Evolutionary conservation across 768 basidiomycete species (phyloP), one percentile per base, ranked within the genome.

Genomic region (Pleurotus tuber-regium): DNA sequence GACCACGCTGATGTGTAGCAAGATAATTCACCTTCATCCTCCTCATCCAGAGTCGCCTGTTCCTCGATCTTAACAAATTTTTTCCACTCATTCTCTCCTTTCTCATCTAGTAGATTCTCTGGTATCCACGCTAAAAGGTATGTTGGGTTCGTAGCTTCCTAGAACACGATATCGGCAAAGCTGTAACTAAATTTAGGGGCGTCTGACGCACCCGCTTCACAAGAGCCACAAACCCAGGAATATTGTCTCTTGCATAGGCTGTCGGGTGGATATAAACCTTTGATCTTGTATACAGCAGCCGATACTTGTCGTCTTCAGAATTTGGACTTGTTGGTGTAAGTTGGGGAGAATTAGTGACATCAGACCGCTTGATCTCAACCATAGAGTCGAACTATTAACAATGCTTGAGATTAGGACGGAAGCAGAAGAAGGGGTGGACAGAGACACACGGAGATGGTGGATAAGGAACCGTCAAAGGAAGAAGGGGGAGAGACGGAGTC

Each of bases 181-280:
- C 6, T 41, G 41, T 33, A 24, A 25, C 23, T 26, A 29, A n/a
- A n/a, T 25, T 29, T 24, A 30, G 33, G 7, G 46, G 51, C 47
- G 56, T 46, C 50, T 21, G 18, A 73, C 86, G 49, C 58, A 92
- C 92, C 61, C 87, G 80, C 73, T 93, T 92, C 16, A 98, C 94
- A 52, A 99, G 76, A 12, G 89, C 86, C 5, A 94, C 84, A 65
- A 96, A 98, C 1, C 97, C 97, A 2, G 92, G 84, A 29, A 98
- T 90, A 66, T 98, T 96, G 68, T 98, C 97, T 61, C 88, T 79
- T 2, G 88, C 77, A 65, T 93, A 95, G 2, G 88, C 84, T 2
- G 94, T 96, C 0, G 97, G 97, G 59, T 98, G 92, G 38, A 99
- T 85, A 63, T 96, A 94, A 39, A 98, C 96, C 66, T 94, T 95